phyloP scores from a whole-genome alignment of 1,139 yeast genomes.

The Wickerhamomyces sp. region DNA sequence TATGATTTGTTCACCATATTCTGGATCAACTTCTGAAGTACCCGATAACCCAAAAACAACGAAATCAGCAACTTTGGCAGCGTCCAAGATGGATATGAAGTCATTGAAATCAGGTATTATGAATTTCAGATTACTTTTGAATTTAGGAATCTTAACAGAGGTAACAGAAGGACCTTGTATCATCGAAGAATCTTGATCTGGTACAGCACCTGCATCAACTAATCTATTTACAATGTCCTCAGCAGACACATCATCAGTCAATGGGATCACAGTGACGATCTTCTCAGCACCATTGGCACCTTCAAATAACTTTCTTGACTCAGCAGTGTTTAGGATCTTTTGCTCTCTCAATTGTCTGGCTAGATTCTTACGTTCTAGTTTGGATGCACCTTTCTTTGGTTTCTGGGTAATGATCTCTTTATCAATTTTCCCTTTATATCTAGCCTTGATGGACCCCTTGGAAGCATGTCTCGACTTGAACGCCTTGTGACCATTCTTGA shows the following conservation, averaged over 20 bases:
- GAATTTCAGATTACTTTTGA: conserved; percentile 70
- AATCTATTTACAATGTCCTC: conserved; percentile 51
- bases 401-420: conserved; percentile 40
- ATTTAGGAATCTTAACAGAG: conserved; percentile 51
- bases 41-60: conserved; percentile 87
- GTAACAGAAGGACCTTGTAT: conserved; percentile 44
- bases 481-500: conserved; percentile 80
- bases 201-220: conserved; percentile 34
- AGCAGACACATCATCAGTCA: conserved; percentile 67
- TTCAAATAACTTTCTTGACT: conserved; percentile 63
- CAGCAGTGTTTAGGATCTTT: conserved; percentile 53
- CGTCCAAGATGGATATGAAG: conserved; percentile 70
- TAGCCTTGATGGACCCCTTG: conserved; percentile 80
- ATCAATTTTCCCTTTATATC: conserved; percentile 84
- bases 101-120: conserved; percentile 69
- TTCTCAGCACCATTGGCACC: conserved; percentile 80
- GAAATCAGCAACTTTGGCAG: conserved; percentile 85
- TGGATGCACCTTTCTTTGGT: conserved; percentile 45
- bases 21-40: conserved; percentile 68
- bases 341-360: conserved; percentile 73
- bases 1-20: conserved; percentile 81
- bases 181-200: conserved; percentile 28
- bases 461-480: conserved; percentile 90
- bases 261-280: conserved; percentile 73
- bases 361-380: conserved; percentile 71